Evolutionary conservation across 495 filamentous ascomycete genomes (phyloP).

Genomic region (Neurospora hispaniola): DNA sequence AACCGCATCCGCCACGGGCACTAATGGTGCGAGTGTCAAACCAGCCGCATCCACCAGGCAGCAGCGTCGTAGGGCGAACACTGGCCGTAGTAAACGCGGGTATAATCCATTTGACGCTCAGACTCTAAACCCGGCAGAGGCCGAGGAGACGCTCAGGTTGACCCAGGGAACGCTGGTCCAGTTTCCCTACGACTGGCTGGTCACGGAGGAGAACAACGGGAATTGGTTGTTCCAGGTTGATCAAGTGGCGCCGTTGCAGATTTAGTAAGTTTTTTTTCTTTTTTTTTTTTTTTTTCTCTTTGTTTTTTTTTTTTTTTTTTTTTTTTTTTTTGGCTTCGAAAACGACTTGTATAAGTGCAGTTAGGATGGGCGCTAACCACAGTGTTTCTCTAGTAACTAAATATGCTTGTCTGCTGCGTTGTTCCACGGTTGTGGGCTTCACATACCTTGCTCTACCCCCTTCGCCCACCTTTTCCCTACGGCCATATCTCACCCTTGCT

Average conservation of each 20-base stretch:
- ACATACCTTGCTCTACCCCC: neutral
- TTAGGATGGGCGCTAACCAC: neutral
- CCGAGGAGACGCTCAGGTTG: slow-evolving; percentile 69
- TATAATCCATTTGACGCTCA: slow-evolving; percentile 59
- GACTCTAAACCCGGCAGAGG: slow-evolving; percentile 57
- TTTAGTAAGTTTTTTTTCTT: slow-evolving; percentile 70
- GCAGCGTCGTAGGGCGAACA: slow-evolving; percentile 59
- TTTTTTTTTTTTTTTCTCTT: too few species aligned
- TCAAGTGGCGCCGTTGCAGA: slow-evolving; percentile 89
- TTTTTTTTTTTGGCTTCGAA: slow-evolving; percentile 2
- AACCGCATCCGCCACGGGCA: neutral
- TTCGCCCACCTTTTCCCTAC: neutral
- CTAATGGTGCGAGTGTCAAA: slow-evolving; percentile 2
- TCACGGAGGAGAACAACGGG: slow-evolving; percentile 77
- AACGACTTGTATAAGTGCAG: too few species aligned
- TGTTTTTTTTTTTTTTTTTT: slow-evolving; percentile 4
- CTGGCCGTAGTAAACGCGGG: slow-evolving; percentile 60
- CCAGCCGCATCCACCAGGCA: slow-evolving; percentile 27
- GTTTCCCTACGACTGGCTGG: slow-evolving; percentile 93
- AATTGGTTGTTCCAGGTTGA: slow-evolving; percentile 98
- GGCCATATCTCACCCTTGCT: neutral
- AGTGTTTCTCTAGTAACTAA: neutral
- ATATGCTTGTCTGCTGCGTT: neutral
- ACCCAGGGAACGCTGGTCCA: slow-evolving; percentile 82
- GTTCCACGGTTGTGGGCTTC: neutral